Evolutionary conservation across 2,329 filamentous ascomycete genomes (phyloP).

Genomic region (Xylaria sp.): DNA sequence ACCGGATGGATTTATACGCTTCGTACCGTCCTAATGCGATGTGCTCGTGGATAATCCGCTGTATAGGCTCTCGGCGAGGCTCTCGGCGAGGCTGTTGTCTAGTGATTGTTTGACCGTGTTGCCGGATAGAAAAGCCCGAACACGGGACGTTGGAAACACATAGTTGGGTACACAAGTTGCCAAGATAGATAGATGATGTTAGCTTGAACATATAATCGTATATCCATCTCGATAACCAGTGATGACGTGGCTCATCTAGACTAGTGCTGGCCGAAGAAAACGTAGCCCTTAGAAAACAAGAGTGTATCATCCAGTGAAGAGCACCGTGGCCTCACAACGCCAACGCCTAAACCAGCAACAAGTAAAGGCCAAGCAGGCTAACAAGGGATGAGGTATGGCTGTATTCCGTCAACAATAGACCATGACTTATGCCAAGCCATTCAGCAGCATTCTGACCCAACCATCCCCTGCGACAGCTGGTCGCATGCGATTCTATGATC

Average conservation of each 20-base stretch:
- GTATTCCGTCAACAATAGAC: constrained; percentile 20
- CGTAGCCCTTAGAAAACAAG: constrained; percentile 35
- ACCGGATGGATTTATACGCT: no score
- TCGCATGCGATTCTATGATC: constrained; percentile 36
- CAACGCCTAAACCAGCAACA: constrained; percentile 43
- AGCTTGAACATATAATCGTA: constrained; percentile 32
- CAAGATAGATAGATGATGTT: constrained; percentile 18
- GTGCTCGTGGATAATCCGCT: no score
- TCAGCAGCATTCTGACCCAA: constrained; percentile 30
- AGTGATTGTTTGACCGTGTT: no score
- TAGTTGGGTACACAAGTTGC: not conserved
- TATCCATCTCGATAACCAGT: constrained; percentile 30
- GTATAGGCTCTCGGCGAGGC: not conserved
- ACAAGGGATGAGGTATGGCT: constrained; percentile 16
- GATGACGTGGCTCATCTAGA: constrained; percentile 37
- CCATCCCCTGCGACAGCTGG: constrained; percentile 15
- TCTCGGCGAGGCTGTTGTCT: not conserved
- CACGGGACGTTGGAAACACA: not conserved
- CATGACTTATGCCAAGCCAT: constrained; percentile 22
- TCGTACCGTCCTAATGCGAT: no score
- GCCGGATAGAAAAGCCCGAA: not conserved
- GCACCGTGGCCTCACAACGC: constrained; percentile 45
- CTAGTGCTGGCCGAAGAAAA: constrained; percentile 21
- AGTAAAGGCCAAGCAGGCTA: constrained; percentile 9
- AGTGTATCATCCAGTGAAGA: constrained; percentile 42